phyloP scores from a whole-genome alignment of 306 rosid species.

The Trifolium repens region DNA sequence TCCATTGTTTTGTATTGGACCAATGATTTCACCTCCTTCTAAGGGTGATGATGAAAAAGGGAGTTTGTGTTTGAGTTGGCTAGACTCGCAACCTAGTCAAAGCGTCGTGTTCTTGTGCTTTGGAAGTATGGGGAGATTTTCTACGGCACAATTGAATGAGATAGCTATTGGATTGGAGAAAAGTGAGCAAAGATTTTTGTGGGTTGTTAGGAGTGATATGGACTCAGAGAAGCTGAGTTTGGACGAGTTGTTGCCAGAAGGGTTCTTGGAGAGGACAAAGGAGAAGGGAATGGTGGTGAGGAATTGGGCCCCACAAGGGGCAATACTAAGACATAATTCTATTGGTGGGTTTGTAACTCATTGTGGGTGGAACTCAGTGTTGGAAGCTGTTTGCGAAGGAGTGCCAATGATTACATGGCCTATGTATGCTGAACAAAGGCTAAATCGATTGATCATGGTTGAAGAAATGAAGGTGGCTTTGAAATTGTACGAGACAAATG shows the following conservation, averaged over 20 bases:
- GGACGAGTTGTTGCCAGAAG: not conserved
- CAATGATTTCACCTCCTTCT: constrained; percentile 23
- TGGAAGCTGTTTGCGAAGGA: not conserved
- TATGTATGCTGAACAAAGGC: constrained; percentile 46
- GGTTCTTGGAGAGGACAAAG: not conserved
- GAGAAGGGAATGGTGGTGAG: constrained; percentile 44
- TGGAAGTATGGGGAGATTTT: constrained; percentile 65
- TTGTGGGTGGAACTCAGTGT: not conserved
- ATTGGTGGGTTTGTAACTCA: not conserved
- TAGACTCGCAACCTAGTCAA: constrained; percentile 55
- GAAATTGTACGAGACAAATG: constrained; percentile 37
- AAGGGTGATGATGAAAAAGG: constrained; percentile 6
- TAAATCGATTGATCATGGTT: constrained; percentile 52
- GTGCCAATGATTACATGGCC: not conserved
- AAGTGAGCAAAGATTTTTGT: constrained; percentile 55
- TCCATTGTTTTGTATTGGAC: constrained; percentile 49
- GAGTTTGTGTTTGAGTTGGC: constrained; percentile 61
- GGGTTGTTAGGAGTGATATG: constrained; percentile 57
- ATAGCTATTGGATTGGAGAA: constrained; percentile 64
- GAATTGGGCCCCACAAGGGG: constrained; percentile 5
- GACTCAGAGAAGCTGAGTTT: not conserved
- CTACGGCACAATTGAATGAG: constrained; percentile 49
- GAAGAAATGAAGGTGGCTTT: constrained; percentile 59
- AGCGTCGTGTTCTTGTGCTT: constrained; percentile 65
- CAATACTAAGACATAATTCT: not conserved